Base-by-base conservation (phyloP, 2,329 filamentous ascomycete genomes). In the Colletotrichum filicis region DNA sequence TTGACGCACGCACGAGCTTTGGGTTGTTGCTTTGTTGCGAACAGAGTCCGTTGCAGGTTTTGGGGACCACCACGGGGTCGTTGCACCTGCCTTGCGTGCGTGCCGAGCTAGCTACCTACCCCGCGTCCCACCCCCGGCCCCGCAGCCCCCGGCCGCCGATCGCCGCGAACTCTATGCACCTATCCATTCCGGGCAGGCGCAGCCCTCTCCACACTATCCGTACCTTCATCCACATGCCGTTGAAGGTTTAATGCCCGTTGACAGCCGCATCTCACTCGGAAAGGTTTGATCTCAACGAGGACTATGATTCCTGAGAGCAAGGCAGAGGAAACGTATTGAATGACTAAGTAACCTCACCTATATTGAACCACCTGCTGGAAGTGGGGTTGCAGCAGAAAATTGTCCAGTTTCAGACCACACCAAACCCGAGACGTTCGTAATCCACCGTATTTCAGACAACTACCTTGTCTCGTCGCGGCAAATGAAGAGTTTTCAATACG, bases 91-190 rank as follows among this genome's bases (percentile, higher is more conserved):
- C 37, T 2, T 7, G 37, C 37, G 14, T 7, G 37, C 37, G 32
- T 62, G 55, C 66, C 60, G 71, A 71, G 61, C 66, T 61, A 71
- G 61, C 61, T 28, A 52, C 46, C 71, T 73, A 73, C 71, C 71
- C 71, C 71, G 71, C 71, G 60, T 61, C 19, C n/a, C 14, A 9
- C 66, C 68, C 65, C 69, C 52, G 59, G 42, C n/a, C 55, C 60
- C 49, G 66, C 28, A 52, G 32, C n/a, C 60, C 69, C 69, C 67
- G 60, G 71, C 53, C 37, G 60, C 61, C 46, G 66, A 66, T 73
- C 66, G 14, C 37, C 60, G 56, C 32, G 22, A 63, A 58, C 56
- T 61, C 49, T n/a, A 70, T 60, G 63, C 57, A 67, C 32, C 63
- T 67, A 46, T 49, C 68, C 49, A 63, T 55, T 68, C 52, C 52